A percentile compares a stretch with the other conserved stretches of the same genome.
Conservation (phyloP, 2,329 filamentous ascomycete species). For the Aspergillus clavatus region DNA sequence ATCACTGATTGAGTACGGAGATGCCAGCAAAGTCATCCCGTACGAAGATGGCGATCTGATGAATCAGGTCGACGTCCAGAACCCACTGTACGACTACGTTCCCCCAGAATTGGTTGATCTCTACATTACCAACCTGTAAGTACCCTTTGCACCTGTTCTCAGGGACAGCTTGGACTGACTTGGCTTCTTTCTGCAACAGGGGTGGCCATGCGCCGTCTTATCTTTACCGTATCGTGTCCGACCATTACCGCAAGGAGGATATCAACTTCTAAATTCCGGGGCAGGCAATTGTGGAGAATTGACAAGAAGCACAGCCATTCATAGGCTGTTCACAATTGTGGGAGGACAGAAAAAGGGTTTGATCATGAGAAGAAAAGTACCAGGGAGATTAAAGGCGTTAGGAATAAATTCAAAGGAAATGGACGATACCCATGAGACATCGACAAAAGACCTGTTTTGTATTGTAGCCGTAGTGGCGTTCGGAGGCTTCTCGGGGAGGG, state of each 20-base stretch:
- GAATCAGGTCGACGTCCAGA: slow-evolving; percentile 70
- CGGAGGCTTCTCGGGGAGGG: background rate
- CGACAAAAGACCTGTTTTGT: background rate
- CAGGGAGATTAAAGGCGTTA: background rate
- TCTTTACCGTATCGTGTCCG: slow-evolving; percentile 60
- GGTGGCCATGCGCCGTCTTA: slow-evolving; percentile 61
- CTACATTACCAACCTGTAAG: slow-evolving; percentile 74
- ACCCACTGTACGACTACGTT: slow-evolving; percentile 77
- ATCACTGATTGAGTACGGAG: slow-evolving; percentile 78
- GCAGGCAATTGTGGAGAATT: slow-evolving; percentile 1
- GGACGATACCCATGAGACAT: background rate
- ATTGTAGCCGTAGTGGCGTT: background rate
- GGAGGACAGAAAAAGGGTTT: background rate
- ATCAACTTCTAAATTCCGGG: slow-evolving; percentile 42
- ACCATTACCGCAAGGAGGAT: slow-evolving; percentile 62
- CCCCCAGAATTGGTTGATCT: slow-evolving; percentile 61
- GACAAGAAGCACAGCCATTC: slow-evolving; percentile 8
- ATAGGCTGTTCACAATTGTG: background rate
- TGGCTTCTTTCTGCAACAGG: slow-evolving; percentile 28
- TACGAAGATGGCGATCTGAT: slow-evolving; percentile 78
- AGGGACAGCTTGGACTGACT: slow-evolving; percentile 13
- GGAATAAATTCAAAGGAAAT: background rate
- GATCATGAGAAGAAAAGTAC: background rate
- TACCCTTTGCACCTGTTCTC: slow-evolving; percentile 15
- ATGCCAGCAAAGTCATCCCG: slow-evolving; percentile 68